Evolutionary conservation across 768 basidiomycete genomes (phyloP).

Genomic region (Boletellus emodensis): DNA sequence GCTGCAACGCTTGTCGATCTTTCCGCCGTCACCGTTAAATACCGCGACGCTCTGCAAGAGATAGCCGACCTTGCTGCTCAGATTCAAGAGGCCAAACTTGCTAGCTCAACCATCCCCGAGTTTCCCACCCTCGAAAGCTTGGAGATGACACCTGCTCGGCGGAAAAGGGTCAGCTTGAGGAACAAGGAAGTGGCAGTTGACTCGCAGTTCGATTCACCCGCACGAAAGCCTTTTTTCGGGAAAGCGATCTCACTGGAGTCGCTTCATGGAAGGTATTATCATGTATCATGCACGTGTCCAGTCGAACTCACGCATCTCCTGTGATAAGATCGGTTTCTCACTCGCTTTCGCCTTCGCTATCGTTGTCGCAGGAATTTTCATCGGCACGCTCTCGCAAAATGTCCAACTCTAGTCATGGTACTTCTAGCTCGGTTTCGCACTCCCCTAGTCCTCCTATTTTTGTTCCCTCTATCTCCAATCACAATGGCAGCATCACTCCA

Average conservation of each 20-base stretch:
- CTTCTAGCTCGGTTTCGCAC: constrained; percentile 60
- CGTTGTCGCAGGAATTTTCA: constrained; percentile 95
- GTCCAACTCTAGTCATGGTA: constrained; percentile 73
- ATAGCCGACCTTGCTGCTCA: constrained; percentile 93
- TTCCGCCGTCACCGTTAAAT: constrained; percentile 74
- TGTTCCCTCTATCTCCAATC: constrained; percentile 51
- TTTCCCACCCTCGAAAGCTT: constrained; percentile 35
- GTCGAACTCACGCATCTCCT: constrained; percentile 9
- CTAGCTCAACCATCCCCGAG: constrained; percentile 44
- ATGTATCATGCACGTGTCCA: constrained; percentile 1
- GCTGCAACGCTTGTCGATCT: constrained; percentile 77
- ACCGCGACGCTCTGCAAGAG: constrained; percentile 83
- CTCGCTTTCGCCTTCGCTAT: constrained; percentile 91
- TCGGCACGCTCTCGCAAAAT: constrained; percentile 82
- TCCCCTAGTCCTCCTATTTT: constrained; percentile 59
- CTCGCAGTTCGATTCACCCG: constrained; percentile 48
- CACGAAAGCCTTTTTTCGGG: constrained; percentile 79
- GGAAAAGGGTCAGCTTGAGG: constrained; percentile 51
- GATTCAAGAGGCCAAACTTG: constrained; percentile 80
- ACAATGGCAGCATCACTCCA: constrained; percentile 19
- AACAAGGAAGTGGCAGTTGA: constrained; percentile 42
- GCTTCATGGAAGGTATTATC: constrained; percentile 73
- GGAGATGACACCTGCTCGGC: constrained; percentile 46
- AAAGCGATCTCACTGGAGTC: constrained; percentile 85
- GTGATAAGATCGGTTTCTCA: constrained; percentile 78